Evolutionary conservation across 768 basidiomycete species (phyloP).

Genomic region (Amanita thiersii): DNA sequence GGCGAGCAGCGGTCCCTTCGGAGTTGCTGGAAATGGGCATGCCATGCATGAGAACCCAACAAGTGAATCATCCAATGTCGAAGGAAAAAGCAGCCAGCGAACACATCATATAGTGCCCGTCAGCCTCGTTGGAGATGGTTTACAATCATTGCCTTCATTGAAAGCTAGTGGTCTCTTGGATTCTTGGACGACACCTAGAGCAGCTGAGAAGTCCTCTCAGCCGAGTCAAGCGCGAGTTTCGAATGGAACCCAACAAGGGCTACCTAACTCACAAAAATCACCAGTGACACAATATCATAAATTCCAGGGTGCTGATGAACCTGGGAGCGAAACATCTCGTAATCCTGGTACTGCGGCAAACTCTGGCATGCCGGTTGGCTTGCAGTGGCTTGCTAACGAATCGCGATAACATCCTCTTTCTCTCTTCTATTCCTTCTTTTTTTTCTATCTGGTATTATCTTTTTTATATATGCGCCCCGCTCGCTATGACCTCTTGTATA

Average conservation of each 20-base stretch:
- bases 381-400: constrained; percentile 65
- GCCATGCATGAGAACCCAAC: too few species aligned
- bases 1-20: not conserved
- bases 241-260: constrained; percentile 16
- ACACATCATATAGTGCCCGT: not conserved
- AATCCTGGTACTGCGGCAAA: not conserved
- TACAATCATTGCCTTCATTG: constrained; percentile 56
- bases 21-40: not conserved
- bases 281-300: constrained; percentile 10
- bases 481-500: too few species aligned
- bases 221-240: constrained; percentile 12
- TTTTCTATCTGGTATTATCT: not conserved
- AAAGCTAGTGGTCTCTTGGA: constrained; percentile 70
- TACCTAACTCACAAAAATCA: constrained; percentile 24
- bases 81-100: not conserved
- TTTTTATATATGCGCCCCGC: not conserved
- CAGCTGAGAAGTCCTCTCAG: constrained; percentile 11
- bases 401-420: constrained; percentile 25
- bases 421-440: not conserved
- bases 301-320: not conserved
- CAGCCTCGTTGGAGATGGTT: constrained; percentile 1
- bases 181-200: constrained; percentile 31
- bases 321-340: not conserved
- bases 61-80: too few species aligned
- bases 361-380: constrained; percentile 50